Base-by-base conservation (phyloP, 495 filamentous ascomycete species). In the Penicillium manginii region DNA sequence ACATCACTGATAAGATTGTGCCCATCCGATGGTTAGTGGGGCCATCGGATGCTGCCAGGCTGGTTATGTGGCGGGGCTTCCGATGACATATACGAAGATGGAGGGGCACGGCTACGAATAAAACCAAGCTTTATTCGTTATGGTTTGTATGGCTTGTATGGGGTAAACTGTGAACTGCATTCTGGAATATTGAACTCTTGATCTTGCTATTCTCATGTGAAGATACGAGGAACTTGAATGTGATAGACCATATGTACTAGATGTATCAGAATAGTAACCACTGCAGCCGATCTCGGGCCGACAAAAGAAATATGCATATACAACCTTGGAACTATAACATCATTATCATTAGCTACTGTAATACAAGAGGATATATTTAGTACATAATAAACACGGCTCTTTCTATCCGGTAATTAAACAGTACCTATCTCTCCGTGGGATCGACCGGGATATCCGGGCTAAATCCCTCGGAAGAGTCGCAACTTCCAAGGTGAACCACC, bases 41-140 rank as follows among this genome's bases (percentile, higher is more conserved):
- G 53, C 31, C 54, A 53, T 68, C 66, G 66, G 66, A 68, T 58
- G 55, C 39, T 53, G 47, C 2, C 22, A 47, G 18, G 46, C 49
- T 31, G 46, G 35, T 39, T 9, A 17, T 18, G 21, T 55, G 52
- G 55, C 47, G 54, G 62, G 46, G 50, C 51, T 55, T 61, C 58
- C 62, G 62, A 61, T 45, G 40, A 10, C 23, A 48, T 33, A 17
- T 19, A 6, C 19, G 52, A n/a, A 29, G 45, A 23, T 29, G 21
- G 45, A 47, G 45, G 45, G 45, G 45, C 18, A 45, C 18, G 18
- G 42, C 17, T 22, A 22, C 2, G 21, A 2, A 43, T 22, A 23
- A 4, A 37, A 40, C 18, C 22, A 26, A 52, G 50, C 37, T 40
- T 52, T 29, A 9, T 23, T n/a, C 5, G 21, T 32, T 40, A 18